These are phyloP conservation scores for Aspergillaceae sp. DNA, from an alignment of 2,329 filamentous ascomycete species.

Conservation along the genomic window DNA sequence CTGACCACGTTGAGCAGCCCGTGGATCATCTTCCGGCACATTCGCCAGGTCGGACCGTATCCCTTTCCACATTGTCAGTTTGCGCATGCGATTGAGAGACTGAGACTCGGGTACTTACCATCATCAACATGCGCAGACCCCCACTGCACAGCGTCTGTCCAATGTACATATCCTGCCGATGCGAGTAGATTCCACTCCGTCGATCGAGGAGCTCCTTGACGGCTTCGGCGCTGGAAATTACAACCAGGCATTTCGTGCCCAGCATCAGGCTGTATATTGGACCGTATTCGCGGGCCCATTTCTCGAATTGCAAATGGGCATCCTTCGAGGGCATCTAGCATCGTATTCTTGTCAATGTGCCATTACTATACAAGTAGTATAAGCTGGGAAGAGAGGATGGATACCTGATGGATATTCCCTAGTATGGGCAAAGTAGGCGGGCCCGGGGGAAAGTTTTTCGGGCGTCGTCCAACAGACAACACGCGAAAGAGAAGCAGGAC, in stretches of 20 bases:
- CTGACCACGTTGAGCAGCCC: constrained; percentile 41
- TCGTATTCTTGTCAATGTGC: not conserved
- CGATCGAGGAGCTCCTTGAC: constrained; percentile 48
- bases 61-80: constrained; percentile 5
- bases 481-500: constrained; percentile 7
- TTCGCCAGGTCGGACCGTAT: constrained; percentile 21
- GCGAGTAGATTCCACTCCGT: constrained; percentile 43
- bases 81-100: not conserved
- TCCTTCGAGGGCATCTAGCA: constrained; percentile 35
- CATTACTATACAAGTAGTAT: not conserved
- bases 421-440: constrained; percentile 45
- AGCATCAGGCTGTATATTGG: constrained; percentile 46
- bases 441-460: constrained; percentile 38
- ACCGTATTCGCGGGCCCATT: constrained; percentile 47
- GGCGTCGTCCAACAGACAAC: constrained; percentile 19
- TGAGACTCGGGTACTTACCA: constrained; percentile 10
- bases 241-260: constrained; percentile 41
- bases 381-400: not conserved
- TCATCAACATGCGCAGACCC: constrained; percentile 21
- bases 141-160: constrained; percentile 29
- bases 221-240: constrained; percentile 38
- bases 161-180: constrained; percentile 40
- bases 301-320: constrained; percentile 40
- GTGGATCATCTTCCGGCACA: constrained; percentile 33
- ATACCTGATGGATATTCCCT: constrained; percentile 41